Percentiles rank a stretch among this genome's conserved stretches.
Evolutionary conservation across 225 moss, liverwort and hornwort species (phyloP).

Genomic region (Polytrichum formosum): DNA sequence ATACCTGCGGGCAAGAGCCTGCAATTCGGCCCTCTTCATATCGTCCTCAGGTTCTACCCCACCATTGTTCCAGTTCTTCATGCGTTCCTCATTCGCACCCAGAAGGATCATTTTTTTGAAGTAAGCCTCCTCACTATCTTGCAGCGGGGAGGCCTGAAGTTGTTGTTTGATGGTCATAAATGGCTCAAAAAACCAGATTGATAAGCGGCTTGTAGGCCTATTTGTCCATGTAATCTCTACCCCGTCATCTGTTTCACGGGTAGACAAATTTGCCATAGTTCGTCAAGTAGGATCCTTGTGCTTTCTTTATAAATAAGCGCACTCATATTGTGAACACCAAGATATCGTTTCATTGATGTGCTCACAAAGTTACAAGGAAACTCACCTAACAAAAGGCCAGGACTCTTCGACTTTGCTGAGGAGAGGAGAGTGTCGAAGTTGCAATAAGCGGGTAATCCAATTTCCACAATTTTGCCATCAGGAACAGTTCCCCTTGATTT

Average conservation of each 20-base stretch:
- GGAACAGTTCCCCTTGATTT: constrained; percentile 36
- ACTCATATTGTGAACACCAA: background rate
- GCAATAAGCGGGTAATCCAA: constrained; percentile 50
- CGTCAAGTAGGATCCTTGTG: background rate
- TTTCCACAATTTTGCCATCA: constrained; percentile 44
- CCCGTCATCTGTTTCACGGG: constrained; percentile 50
- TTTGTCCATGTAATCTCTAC: constrained; percentile 69
- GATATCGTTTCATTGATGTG: background rate
- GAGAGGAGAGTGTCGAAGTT: constrained; percentile 24
- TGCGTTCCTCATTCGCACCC: constrained; percentile 39
- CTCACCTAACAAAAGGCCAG: constrained; percentile 66
- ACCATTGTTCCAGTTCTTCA: constrained; percentile 73
- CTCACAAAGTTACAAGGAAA: background rate
- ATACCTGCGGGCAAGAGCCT: constrained; percentile 78
- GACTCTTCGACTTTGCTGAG: constrained; percentile 47
- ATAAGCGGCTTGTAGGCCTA: constrained; percentile 62
- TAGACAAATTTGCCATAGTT: too few relatives aligned
- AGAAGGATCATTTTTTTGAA: constrained; percentile 59
- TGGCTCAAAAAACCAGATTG: constrained; percentile 79
- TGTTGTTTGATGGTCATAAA: constrained; percentile 71
- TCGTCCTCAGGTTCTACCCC: constrained; percentile 68
- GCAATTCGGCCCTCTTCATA: constrained; percentile 73
- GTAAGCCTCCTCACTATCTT: constrained; percentile 57
- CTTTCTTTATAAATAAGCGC: background rate
- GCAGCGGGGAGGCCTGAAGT: constrained; percentile 52